Evolutionary conservation across 306 rosid species (phyloP).

Genomic region (Ormosia emarginata): DNA sequence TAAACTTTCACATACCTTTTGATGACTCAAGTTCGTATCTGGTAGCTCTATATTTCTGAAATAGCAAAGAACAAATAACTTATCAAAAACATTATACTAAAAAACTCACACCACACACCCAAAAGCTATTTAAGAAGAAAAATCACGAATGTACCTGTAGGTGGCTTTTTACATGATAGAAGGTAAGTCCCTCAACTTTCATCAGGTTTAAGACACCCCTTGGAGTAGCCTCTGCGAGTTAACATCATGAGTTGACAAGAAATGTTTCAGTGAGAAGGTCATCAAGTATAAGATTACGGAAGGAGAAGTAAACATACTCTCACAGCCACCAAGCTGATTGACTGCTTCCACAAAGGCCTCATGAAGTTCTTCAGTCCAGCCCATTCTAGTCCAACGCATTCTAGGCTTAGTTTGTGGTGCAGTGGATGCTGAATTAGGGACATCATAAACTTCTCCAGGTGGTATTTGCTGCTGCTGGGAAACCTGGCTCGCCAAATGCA

Average conservation of each 20-base stretch:
- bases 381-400: conserved; percentile 98
- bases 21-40: conserved; percentile 82
- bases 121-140: conserved; percentile 12
- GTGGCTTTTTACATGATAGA: conserved; percentile 97
- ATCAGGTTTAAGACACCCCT: conserved; percentile 82
- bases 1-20: conserved; percentile 58
- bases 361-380: too few relatives aligned
- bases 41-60: conserved; percentile 95
- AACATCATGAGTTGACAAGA: conserved; percentile 12
- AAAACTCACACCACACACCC: background rate
- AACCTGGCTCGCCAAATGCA: conserved; percentile 35
- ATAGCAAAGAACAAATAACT: conserved; percentile 4
- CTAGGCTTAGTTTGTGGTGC: conserved; percentile 64
- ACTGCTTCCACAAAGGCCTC: conserved; percentile 95
- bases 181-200: conserved; percentile 88
- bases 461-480: conserved; percentile 33
- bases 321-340: conserved; percentile 85
- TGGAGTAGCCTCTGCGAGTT: conserved; percentile 86
- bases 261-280: conserved; percentile 3
- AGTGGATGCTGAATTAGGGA: conserved; percentile 38
- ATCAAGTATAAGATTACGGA: background rate
- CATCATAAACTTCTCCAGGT: conserved; percentile 41
- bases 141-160: conserved; percentile 56
- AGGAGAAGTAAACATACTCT: conserved; percentile 48
- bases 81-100: background rate